Conservation (phyloP, 495 filamentous ascomycete species). For the Penicillium macrosclerotiorum region DNA sequence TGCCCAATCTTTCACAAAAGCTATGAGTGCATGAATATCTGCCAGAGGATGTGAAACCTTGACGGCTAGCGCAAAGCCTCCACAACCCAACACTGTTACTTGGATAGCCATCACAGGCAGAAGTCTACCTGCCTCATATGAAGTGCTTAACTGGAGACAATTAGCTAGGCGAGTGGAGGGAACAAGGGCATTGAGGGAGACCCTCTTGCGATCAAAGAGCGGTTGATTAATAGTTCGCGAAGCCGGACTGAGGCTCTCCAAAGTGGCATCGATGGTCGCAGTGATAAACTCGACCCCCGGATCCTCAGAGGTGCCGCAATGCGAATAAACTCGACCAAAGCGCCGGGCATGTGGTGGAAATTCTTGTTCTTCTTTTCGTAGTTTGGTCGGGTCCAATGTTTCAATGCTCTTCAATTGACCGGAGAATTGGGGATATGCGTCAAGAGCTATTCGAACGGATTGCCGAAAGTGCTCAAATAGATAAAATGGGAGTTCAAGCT, state of each 20-base stretch:
- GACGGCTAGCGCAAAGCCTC: slow-evolving; percentile 41
- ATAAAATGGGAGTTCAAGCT: neutral
- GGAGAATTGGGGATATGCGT: slow-evolving; percentile 33
- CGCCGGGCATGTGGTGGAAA: slow-evolving; percentile 25
- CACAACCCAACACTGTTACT: slow-evolving; percentile 38
- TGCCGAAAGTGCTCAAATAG: slow-evolving; percentile 19
- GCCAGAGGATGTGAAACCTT: slow-evolving; percentile 46
- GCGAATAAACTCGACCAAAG: slow-evolving; percentile 32
- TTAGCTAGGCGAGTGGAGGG: slow-evolving; percentile 8
- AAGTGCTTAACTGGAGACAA: neutral
- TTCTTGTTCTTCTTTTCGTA: neutral
- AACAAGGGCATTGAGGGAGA: slow-evolving; percentile 12
- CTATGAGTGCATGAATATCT: slow-evolving; percentile 45
- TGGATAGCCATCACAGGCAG: slow-evolving; percentile 36
- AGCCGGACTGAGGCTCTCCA: slow-evolving; percentile 29
- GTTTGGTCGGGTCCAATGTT: slow-evolving; percentile 4
- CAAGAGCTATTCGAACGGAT: slow-evolving; percentile 22
- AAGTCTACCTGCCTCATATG: slow-evolving; percentile 2
- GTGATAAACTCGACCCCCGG: slow-evolving; percentile 35
- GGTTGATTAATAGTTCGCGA: slow-evolving; percentile 22
- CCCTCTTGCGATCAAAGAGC: slow-evolving; percentile 23
- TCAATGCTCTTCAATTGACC: slow-evolving; percentile 24
- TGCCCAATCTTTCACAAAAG: slow-evolving; percentile 48
- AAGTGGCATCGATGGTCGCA: slow-evolving; percentile 17
- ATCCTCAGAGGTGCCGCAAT: slow-evolving; percentile 31